Percentiles rank a stretch among this genome's conserved stretches.
These are phyloP conservation scores for Fagopyrum esculentum DNA, from an alignment of 148 eudicot species.

Conservation along the genomic window DNA sequence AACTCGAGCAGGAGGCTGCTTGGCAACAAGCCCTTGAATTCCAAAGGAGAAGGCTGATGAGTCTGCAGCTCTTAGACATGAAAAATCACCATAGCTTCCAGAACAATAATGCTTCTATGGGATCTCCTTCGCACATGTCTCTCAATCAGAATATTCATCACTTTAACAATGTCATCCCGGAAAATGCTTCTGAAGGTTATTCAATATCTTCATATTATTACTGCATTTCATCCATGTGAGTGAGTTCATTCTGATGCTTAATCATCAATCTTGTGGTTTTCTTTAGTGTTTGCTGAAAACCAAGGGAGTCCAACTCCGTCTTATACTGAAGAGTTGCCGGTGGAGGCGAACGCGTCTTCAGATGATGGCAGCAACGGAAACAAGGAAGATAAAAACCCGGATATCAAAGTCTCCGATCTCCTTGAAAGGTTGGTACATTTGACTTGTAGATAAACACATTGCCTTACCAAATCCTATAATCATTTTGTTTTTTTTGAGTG, in stretches of 20 bases:
- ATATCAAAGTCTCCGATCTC: conserved; percentile 33
- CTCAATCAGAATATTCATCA: conserved; percentile 18
- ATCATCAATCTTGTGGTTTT: not conserved
- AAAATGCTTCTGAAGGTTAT: conserved; percentile 46
- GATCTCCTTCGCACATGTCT: conserved; percentile 21
- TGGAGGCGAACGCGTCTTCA: conserved; percentile 27
- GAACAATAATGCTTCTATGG: conserved; percentile 18
- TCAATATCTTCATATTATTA: not conserved
- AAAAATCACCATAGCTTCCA: conserved; percentile 39
- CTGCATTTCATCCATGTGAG: not conserved
- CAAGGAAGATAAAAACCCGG: conserved; percentile 23
- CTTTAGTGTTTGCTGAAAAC: conserved; percentile 24
- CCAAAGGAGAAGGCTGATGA: conserved; percentile 74
- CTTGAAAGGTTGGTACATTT: conserved; percentile 42
- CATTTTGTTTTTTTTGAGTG: not conserved
- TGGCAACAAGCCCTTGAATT: conserved; percentile 77
- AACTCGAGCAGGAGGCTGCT: conserved; percentile 70
- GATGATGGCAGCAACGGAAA: conserved; percentile 23
- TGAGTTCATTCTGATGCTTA: not conserved
- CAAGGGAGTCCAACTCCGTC: conserved; percentile 23
- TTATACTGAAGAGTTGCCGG: conserved; percentile 23
- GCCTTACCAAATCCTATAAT: not conserved
- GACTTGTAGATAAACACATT: conserved; percentile 9
- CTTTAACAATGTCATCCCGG: conserved; percentile 18
- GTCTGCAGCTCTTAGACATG: conserved; percentile 62